These are phyloP conservation scores for Diophrys appendiculata DNA, from an alignment of 73 alveolate genomes.

Conservation along the genomic window DNA sequence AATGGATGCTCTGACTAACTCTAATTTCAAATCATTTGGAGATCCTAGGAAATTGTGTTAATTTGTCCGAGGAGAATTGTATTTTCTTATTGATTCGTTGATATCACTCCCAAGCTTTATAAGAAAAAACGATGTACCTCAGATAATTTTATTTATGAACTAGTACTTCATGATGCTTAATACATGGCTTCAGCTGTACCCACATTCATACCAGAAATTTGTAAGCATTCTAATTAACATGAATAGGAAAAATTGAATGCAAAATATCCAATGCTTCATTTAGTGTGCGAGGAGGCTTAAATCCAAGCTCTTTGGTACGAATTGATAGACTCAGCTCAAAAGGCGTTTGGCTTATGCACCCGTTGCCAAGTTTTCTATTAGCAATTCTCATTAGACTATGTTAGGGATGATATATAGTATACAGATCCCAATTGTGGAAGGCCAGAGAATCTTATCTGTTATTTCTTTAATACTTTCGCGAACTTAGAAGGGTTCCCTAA, in stretches of 20 bases:
- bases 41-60: conserved; percentile 38
- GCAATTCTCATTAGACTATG: neutral
- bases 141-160: conserved; percentile 58
- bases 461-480: conserved; percentile 45
- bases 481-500: conserved; percentile 33
- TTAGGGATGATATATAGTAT: neutral
- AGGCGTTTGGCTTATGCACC: neutral
- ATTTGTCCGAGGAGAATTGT: conserved; percentile 74
- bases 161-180: conserved; percentile 27
- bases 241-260: neutral
- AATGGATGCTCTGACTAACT: neutral
- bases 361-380: neutral
- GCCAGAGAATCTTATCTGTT: neutral
- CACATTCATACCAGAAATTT: conserved; percentile 19
- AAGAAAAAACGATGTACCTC: conserved; percentile 24
- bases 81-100: conserved; percentile 64
- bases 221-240: conserved; percentile 49
- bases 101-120: conserved; percentile 20
- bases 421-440: neutral
- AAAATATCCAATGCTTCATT: neutral
- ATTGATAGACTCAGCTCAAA: neutral
- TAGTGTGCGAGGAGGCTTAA: neutral
- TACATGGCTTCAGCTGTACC: conserved; percentile 55
- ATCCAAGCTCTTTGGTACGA: neutral
- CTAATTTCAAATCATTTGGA: conserved; percentile 5